Conservation (phyloP, 257 asterid genomes). For the Primulina huaijiensis region DNA sequence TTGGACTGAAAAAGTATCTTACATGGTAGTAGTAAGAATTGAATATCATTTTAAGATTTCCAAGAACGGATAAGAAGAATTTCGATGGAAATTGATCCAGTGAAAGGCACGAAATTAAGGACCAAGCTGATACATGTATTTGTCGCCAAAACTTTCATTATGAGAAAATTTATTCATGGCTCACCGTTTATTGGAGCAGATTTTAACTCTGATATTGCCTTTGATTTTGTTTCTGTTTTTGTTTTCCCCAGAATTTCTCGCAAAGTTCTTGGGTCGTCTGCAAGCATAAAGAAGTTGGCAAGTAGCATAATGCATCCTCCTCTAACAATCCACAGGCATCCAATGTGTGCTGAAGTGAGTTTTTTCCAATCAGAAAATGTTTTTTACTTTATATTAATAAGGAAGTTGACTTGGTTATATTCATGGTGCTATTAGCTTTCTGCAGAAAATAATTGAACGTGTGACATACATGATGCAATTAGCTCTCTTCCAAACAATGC, state of each 20-base stretch:
- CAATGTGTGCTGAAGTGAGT: conserved; percentile 78
- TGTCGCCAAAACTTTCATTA: too few relatives aligned
- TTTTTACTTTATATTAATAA: background rate
- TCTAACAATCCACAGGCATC: conserved; percentile 67
- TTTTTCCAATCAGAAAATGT: conserved; percentile 8
- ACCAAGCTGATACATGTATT: background rate
- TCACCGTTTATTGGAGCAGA: background rate
- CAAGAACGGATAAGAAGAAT: conserved; percentile 1
- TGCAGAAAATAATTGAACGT: background rate
- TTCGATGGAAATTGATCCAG: background rate
- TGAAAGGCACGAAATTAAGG: background rate
- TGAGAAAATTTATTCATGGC: background rate
- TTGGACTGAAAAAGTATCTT: background rate
- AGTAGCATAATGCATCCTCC: conserved; percentile 67
- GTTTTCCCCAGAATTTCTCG: background rate
- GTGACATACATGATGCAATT: background rate
- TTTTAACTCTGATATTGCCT: background rate
- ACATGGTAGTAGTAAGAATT: background rate
- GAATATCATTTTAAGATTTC: background rate
- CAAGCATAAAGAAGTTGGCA: conserved; percentile 18
- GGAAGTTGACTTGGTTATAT: background rate
- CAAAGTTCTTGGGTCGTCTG: conserved; percentile 3
- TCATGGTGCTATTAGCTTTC: conserved; percentile 1
- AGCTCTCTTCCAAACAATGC: background rate
- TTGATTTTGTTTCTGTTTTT: background rate